Evolutionary conservation across 257 asterid genomes (phyloP), one percentile per base, ranked within the genome.

Genomic region (Paraleonurus japonicus): DNA sequence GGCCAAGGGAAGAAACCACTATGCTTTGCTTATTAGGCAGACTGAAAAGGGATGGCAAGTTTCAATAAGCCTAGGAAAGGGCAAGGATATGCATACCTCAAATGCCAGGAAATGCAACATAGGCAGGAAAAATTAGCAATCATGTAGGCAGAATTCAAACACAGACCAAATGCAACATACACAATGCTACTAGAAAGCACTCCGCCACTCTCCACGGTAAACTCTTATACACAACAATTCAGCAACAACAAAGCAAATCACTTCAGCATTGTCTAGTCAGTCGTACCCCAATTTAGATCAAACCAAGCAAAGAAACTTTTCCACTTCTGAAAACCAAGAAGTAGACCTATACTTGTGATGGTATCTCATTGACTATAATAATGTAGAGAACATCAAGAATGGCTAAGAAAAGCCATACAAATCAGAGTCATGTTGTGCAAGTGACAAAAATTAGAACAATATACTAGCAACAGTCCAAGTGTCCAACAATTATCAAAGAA

Each of bases 21-120:
- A 59, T 69, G 33, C 58, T 62, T 53, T 65, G 58, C 33, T 47
- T 63, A 61, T 54, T 22, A 43, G 55, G 59, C 71, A 61, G 8
- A 63, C 62, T 3, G 55, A 69, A 48, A 51, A 58, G 37, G 23
- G 11, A 28, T n/a, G 58, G 28, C 65, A 32, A 22, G 27, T 5
- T 16, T 20, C 67, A 62, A 50, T 39, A 37, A 58, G 26, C 48
- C 69, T 41, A 66, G 27, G n/a, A 27, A 61, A 28, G 57, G 15
- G 75, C 63, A 12, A 39, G 19, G 17, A 20, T 33, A 26, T 16
- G 59, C 8, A 30, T 9, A 64, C 10, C 20, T 19, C 74, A 32
- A 24, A 41, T 16, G 24, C 57, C 57, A 48, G 22, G 53, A 64
- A 62, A 70, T 65, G 58, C 57, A 63, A 11, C 65, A 60, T 32